Conservation (phyloP, 2,329 filamentous ascomycete genomes). For the Colletotrichum zoysiae region DNA sequence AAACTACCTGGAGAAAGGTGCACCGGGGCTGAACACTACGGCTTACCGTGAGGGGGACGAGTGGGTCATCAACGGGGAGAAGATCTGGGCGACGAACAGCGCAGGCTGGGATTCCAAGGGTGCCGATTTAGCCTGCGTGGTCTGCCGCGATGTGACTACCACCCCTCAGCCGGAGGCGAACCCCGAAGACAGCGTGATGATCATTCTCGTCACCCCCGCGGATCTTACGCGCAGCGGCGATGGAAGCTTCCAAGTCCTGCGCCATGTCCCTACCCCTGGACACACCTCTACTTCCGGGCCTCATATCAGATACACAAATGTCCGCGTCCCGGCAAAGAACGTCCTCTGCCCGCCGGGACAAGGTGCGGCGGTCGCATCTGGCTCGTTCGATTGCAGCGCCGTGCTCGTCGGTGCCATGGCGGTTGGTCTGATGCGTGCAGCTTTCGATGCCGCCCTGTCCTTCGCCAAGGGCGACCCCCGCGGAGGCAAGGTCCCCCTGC, state of each 20-base stretch:
- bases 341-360: slow-evolving; percentile 58
- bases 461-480: slow-evolving; percentile 63
- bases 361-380: slow-evolving; percentile 54
- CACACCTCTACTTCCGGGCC: slow-evolving; percentile 63
- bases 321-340: slow-evolving; percentile 61
- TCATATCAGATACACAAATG: slow-evolving; percentile 60
- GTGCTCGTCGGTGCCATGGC: slow-evolving; percentile 67
- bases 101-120: slow-evolving; percentile 66
- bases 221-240: slow-evolving; percentile 59
- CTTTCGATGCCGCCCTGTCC: slow-evolving; percentile 63
- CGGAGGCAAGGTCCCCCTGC: slow-evolving; percentile 58
- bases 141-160: slow-evolving; percentile 57
- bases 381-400: slow-evolving; percentile 58
- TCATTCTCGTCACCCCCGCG: slow-evolving; percentile 62
- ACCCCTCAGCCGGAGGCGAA: slow-evolving; percentile 40
- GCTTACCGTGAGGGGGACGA: slow-evolving; percentile 61
- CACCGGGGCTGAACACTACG: slow-evolving; percentile 61
- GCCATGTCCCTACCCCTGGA: slow-evolving; percentile 59
- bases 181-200: slow-evolving; percentile 54
- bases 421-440: slow-evolving; percentile 65
- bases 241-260: slow-evolving; percentile 59
- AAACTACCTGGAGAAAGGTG: slow-evolving; percentile 65
- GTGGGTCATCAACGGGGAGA: slow-evolving; percentile 67
- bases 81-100: slow-evolving; percentile 68
- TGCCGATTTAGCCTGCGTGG: slow-evolving; percentile 64